Evolutionary conservation across 345 rosid species (phyloP).

Genomic region (Camelina neglecta): DNA sequence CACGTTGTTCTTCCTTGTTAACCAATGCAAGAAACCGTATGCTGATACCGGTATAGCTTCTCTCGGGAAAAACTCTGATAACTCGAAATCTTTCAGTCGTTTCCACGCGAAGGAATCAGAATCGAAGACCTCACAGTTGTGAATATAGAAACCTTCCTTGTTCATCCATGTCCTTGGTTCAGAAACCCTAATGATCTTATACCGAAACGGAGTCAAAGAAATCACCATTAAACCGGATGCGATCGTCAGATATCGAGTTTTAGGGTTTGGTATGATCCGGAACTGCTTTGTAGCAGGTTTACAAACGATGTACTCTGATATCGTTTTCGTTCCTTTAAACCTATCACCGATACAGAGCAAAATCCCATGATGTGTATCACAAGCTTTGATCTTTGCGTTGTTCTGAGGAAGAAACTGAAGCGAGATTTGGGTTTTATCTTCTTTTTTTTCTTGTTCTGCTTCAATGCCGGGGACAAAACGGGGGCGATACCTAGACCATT

Average conservation of each 20-base stretch:
- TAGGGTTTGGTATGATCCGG: conserved; percentile 33
- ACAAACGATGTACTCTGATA: conserved; percentile 28
- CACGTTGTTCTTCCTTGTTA: too few species aligned
- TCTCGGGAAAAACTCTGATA: too few species aligned
- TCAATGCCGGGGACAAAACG: not conserved
- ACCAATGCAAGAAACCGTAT: too few species aligned
- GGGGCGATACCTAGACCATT: not conserved
- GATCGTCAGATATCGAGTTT: conserved; percentile 18
- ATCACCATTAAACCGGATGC: conserved; percentile 26
- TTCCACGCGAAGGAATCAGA: conserved; percentile 25
- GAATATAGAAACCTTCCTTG: not conserved
- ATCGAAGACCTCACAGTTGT: conserved; percentile 28
- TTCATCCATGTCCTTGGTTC: not conserved
- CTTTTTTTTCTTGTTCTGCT: not conserved
- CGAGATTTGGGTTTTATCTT: not conserved
- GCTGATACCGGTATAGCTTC: too few species aligned
- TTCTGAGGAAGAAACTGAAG: conserved; percentile 19
- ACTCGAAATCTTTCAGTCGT: not conserved
- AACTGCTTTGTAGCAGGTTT: conserved; percentile 37
- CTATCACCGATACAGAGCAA: conserved; percentile 17
- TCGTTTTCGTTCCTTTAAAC: not conserved
- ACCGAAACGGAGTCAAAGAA: conserved; percentile 6
- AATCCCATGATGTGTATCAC: conserved; percentile 24
- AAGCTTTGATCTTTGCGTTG: conserved; percentile 25
- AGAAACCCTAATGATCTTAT: conserved; percentile 39